Evolutionary conservation across 768 basidiomycete species (phyloP).

Genomic region (Serendipita sp.): DNA sequence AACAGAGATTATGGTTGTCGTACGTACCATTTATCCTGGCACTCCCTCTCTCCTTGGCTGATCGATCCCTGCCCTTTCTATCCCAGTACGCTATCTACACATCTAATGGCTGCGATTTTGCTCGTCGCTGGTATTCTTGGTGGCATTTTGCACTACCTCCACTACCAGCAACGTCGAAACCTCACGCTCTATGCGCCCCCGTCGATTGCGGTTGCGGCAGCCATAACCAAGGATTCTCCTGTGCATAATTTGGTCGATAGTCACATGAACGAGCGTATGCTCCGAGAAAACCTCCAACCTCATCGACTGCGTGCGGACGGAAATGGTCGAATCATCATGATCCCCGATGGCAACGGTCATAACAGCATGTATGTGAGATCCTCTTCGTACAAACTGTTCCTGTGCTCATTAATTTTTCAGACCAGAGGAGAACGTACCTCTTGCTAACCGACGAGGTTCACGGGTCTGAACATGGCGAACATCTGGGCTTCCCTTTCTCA

Average conservation of each 20-base stretch:
- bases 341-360: too few species aligned
- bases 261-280: background rate
- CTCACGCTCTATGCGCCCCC: background rate
- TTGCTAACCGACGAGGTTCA: too few species aligned
- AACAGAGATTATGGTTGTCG: background rate
- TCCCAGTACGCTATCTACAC: background rate
- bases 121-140: background rate
- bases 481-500: too few species aligned
- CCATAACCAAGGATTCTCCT: background rate
- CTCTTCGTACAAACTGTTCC: too few species aligned
- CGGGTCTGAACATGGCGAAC: too few species aligned
- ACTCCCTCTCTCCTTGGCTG: too few species aligned
- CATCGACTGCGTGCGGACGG: too few species aligned
- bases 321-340: too few species aligned
- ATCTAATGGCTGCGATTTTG: background rate
- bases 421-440: too few species aligned
- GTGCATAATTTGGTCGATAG: background rate
- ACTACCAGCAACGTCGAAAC: background rate
- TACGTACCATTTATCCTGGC: background rate
- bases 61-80: background rate
- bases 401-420: too few species aligned
- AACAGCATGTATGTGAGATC: too few species aligned
- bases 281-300: too few species aligned
- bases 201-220: background rate
- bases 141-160: background rate